A percentile compares a stretch with the other conserved stretches of the same genome.
Evolutionary conservation across 176 grass and related monocot species (phyloP).

Genomic region (Pontederia paniculata): DNA sequence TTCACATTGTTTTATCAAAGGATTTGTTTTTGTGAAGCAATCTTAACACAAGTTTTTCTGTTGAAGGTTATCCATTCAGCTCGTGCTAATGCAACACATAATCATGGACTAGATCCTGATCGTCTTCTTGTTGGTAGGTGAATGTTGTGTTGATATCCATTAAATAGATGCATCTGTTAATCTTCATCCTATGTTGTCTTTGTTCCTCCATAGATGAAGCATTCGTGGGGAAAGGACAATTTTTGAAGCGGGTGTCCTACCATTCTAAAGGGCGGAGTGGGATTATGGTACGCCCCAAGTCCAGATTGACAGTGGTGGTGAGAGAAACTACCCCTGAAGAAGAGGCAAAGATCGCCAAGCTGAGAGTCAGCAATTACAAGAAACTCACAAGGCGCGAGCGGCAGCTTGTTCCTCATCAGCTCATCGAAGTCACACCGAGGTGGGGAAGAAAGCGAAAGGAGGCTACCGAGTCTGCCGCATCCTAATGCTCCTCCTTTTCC

Average conservation of each 20-base stretch:
- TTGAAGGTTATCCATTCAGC: constrained; percentile 87
- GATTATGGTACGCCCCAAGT: constrained; percentile 70
- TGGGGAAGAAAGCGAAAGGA: constrained; percentile 56
- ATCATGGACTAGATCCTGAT: constrained; percentile 67
- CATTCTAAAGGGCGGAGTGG: constrained; percentile 71
- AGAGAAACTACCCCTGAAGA: constrained; percentile 77
- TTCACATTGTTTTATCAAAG: background rate
- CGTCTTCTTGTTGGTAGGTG: constrained; percentile 72
- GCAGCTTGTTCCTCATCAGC: constrained; percentile 74
- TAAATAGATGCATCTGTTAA: background rate
- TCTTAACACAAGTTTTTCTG: background rate
- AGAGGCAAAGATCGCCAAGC: constrained; percentile 79
- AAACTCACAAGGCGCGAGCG: constrained; percentile 67
- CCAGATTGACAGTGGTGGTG: constrained; percentile 76
- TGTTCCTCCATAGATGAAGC: constrained; percentile 40
- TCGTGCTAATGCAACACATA: constrained; percentile 77
- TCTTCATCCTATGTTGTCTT: background rate
- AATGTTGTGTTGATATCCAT: constrained; percentile 2
- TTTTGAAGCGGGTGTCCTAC: constrained; percentile 65
- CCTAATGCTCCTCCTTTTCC: background rate
- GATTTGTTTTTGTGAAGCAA: background rate
- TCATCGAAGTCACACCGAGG: constrained; percentile 63
- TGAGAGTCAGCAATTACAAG: constrained; percentile 86
- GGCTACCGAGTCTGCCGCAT: constrained; percentile 13
- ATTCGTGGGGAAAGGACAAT: constrained; percentile 87